A percentile compares a stretch with the other conserved stretches of the same genome.
Evolutionary conservation across 805 yeast species (phyloP).

Genomic region (Zygosaccharomyces kombuchaensis): DNA sequence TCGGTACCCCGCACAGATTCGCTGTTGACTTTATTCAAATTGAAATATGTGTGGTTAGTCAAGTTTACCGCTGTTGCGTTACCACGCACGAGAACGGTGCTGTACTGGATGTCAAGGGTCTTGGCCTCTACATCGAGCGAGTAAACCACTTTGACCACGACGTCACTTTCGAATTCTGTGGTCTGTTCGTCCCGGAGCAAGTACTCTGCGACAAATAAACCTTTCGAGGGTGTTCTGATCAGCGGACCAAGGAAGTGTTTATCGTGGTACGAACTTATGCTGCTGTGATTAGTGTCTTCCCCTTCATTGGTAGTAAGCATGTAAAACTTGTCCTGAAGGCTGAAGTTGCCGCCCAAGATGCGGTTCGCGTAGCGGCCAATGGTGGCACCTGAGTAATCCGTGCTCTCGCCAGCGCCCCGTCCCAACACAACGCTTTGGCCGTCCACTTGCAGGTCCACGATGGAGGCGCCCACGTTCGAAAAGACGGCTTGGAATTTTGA

Average conservation of each 20-base stretch:
- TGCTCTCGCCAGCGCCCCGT: neutral
- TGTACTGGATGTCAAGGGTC: slow-evolving; percentile 47
- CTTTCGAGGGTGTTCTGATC: slow-evolving; percentile 33
- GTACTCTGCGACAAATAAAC: slow-evolving; percentile 37
- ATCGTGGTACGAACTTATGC: slow-evolving; percentile 48
- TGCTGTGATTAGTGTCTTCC: slow-evolving; percentile 50
- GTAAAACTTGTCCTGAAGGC: slow-evolving; percentile 37
- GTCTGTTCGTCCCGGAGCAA: slow-evolving; percentile 41
- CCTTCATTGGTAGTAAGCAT: slow-evolving; percentile 43
- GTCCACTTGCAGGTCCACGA: slow-evolving; percentile 41
- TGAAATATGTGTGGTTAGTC: slow-evolving; percentile 64
- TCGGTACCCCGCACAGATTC: slow-evolving; percentile 38
- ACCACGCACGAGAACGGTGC: slow-evolving; percentile 28
- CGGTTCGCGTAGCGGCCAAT: slow-evolving; percentile 66
- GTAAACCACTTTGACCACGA: slow-evolving; percentile 45
- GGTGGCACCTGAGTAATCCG: slow-evolving; percentile 52
- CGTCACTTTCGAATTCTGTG: slow-evolving; percentile 59
- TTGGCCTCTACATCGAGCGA: slow-evolving; percentile 35
- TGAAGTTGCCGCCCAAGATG: slow-evolving; percentile 42
- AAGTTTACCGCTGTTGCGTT: slow-evolving; percentile 49
- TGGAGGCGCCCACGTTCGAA: slow-evolving; percentile 49
- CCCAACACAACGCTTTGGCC: slow-evolving; percentile 41
- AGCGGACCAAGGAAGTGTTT: slow-evolving; percentile 52
- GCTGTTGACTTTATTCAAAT: slow-evolving; percentile 36
- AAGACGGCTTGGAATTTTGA: slow-evolving; percentile 39